Base-by-base conservation (phyloP, 2,329 filamentous ascomycete species). In the Penicillium rolfsii region DNA sequence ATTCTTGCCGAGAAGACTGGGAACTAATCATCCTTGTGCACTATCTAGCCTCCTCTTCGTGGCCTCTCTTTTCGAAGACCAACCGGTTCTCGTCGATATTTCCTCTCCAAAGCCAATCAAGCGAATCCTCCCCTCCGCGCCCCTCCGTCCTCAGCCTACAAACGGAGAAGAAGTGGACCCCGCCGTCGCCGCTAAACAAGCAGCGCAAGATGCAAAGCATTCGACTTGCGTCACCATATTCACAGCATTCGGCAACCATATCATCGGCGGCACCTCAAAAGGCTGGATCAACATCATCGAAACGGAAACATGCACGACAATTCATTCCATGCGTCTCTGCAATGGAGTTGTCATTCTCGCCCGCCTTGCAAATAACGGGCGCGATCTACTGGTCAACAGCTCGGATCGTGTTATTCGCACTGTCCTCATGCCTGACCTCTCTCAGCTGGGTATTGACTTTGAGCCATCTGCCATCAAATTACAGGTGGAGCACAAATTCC, bases 231-330 rank as follows among this genome's bases (percentile, higher is more conserved):
- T 93, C 26, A 91, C 93, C 1, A 88, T 97, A 36, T 99, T 96
- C 81, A 94, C 92, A 0, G 85, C 88, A 0, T 85, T 88, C 0
- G 95, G 95, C 53, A 89, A 93, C 49, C 91, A 98, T 76, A 92
- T 99, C 63, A 85, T 99, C 36, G 88, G 93, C 0, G 96, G 93
- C 41, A 99, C 95, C 4, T 97, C 89, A 69, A 98, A 97, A 77
- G 95, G 95, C 58, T 96, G 92, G 84, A 84, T 99, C 62, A 99
- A 99, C 77, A 91, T 99, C 63, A 95, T 99, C 72, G 91, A 96
- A 69, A 89, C 90, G 2, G 85, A 86, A 63, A 91, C 91, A 0
- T 88, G 87, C 72, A 87, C 91, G 64, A 91, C 94, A 11, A 91
- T 97, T 68, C 93, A 95, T 80, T 96, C 93, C 14, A 93, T 90